These are phyloP conservation scores for Geoglossum cookeanum DNA, from an alignment of 2,329 filamentous ascomycete genomes.

Conservation along the genomic window DNA sequence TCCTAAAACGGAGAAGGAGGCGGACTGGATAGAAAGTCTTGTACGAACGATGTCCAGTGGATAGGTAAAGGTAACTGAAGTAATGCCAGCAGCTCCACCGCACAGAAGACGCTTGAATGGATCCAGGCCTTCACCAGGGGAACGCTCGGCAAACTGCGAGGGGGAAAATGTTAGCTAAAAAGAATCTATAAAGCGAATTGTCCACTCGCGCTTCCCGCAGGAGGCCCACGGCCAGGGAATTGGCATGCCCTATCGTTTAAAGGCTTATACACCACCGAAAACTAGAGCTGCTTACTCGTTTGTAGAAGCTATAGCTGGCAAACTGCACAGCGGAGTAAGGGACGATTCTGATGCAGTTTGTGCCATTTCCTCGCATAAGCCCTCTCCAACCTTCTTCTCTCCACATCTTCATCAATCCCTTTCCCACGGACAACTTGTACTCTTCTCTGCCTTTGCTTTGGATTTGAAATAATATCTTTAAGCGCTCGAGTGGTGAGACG, in stretches of 20 bases:
- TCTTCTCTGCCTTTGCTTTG: conserved; percentile 80
- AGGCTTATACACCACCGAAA: not conserved
- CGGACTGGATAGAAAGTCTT: conserved; percentile 84
- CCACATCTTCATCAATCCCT: conserved; percentile 90
- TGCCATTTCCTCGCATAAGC: conserved; percentile 95
- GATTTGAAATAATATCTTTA: conserved; percentile 96
- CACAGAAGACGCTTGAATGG: conserved; percentile 66
- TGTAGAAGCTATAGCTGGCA: conserved; percentile 95
- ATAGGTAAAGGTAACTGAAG: conserved; percentile 87
- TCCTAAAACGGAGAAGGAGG: conserved; percentile 71
- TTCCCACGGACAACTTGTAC: conserved; percentile 80
- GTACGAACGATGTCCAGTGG: conserved; percentile 96
- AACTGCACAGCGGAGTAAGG: conserved; percentile 98
- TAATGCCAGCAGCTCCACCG: conserved; percentile 81
- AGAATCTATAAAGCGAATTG: conserved; percentile 4
- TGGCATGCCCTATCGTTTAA: not conserved
- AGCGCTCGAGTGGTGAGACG: conserved; percentile 81
- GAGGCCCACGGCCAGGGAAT: too few relatives aligned
- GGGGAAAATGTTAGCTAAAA: conserved; percentile 6
- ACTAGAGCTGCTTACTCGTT: conserved; percentile 43
- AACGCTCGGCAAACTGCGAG: conserved; percentile 50
- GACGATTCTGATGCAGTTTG: conserved; percentile 94
- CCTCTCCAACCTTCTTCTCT: conserved; percentile 90
- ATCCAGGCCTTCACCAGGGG: conserved; percentile 53
- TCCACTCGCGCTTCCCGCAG: too few relatives aligned